Base-by-base conservation (phyloP, 2,329 filamentous ascomycete species). In the Botrytis fragariae region DNA sequence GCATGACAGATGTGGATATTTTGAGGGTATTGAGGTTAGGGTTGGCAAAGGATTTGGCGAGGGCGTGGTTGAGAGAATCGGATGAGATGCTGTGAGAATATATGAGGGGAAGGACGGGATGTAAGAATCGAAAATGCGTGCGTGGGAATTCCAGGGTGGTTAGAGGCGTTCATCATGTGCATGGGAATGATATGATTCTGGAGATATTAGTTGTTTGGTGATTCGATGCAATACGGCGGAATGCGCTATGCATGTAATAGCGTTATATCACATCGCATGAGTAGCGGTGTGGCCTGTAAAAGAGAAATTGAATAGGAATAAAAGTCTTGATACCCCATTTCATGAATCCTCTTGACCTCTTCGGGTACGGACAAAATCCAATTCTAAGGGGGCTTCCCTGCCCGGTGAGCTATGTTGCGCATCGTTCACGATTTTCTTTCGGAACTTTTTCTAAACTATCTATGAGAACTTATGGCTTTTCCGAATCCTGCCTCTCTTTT, bases 11-110 rank as follows among this genome's bases (percentile, higher is more conserved):
- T 0, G 86, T 86, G 65, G 92, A 95, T 75, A 85, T 98, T n/a
- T 83, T 97, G 74, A 86, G 87, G 76, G 87, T 91, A 76, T 81
- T 97, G 82, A 87, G 95, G 76, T 81, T 93, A 69, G 92, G 91
- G 3, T 82, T 97, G 79, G 92, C 93, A 22, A 89, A 87, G 81
- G 93, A 96, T 77, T 83, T 97, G 79, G 91, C 89, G 22, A 87
- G 86, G 78, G 84, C 91, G 71, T 94, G 92, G 91, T 82, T 92
- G 48, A 86, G 88, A 73, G 90, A 92, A 76, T 89, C 89, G 29
- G 89, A 92, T 80, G 76, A 74, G 45, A 73, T 69, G 54, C 67
- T 79, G 73, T 81, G 78, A 79, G 45, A 65, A n/a, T n/a, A 29
- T 14, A 39, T n/a, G 16, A n/a, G 14, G 8, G 7, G 59, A 29